phyloP scores from a whole-genome alignment of 768 basidiomycete species.

The Dentipellis sp. region DNA sequence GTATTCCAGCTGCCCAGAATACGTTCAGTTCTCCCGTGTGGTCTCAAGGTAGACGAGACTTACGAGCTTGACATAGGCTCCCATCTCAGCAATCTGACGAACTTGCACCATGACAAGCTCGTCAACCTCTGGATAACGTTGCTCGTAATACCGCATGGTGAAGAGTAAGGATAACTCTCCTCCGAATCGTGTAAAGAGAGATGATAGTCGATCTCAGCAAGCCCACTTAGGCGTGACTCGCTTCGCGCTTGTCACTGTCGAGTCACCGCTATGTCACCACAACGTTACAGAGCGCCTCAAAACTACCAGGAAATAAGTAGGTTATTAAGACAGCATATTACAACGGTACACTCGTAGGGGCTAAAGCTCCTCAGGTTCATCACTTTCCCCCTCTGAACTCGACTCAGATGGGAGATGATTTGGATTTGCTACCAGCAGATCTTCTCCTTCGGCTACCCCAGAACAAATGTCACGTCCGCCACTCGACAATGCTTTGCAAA shows the following conservation, averaged over 20 bases:
- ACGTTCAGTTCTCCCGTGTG: background rate
- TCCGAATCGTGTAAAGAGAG: no score
- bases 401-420: background rate
- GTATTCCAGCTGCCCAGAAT: constrained; percentile 73
- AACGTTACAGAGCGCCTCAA: no score
- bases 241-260: no score
- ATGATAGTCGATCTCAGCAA: no score
- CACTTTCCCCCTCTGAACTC: no score
- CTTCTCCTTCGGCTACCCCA: background rate
- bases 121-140: constrained; percentile 92
- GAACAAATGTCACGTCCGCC: background rate
- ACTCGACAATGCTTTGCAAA: background rate
- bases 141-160: constrained; percentile 85
- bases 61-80: constrained; percentile 96
- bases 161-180: no score
- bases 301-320: no score
- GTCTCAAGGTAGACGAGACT: background rate
- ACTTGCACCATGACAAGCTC: constrained; percentile 99
- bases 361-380: no score
- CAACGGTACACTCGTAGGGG: no score
- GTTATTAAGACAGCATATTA: no score
- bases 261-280: no score
- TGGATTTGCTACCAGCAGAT: background rate
- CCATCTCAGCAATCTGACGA: constrained; percentile 99
- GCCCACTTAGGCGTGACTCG: no score